Conservation (phyloP, 306 rosid genomes). For the Elaeagnus macrophylla region DNA sequence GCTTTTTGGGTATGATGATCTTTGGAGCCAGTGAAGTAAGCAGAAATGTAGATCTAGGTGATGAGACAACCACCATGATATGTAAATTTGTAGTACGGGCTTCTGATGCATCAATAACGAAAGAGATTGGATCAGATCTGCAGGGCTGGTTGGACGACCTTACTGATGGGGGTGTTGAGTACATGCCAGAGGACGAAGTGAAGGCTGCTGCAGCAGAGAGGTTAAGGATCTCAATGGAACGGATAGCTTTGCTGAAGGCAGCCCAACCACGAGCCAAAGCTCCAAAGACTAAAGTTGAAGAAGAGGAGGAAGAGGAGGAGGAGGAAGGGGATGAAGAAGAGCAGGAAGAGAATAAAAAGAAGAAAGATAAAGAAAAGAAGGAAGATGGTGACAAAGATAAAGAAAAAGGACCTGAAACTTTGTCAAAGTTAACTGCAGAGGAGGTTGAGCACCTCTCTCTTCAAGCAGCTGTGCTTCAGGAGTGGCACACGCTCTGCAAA, state of each 20-base stretch:
- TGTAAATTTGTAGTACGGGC: conserved; percentile 95
- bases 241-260: conserved; percentile 87
- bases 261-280: conserved; percentile 73
- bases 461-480: conserved; percentile 94
- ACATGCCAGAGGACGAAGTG: conserved; percentile 97
- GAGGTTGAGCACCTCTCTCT: conserved; percentile 98
- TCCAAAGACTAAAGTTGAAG: conserved; percentile 49
- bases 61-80: conserved; percentile 90
- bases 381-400: conserved; percentile 50
- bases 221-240: conserved; percentile 90
- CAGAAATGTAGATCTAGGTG: conserved; percentile 92
- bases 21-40: conserved; percentile 99
- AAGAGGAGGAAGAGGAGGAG: conserved; percentile 10
- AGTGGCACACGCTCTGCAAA: conserved; percentile 87
- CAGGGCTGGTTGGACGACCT: conserved; percentile 99
- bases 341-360: conserved; percentile 25
- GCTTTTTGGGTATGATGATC: conserved; percentile 91
- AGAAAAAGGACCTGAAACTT: conserved; percentile 80
- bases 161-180: conserved; percentile 96
- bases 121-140: conserved; percentile 84
- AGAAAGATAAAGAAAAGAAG: conserved; percentile 31
- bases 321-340: conserved; percentile 25
- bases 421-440: conserved; percentile 84
- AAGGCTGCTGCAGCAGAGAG: conserved; percentile 85
- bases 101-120: conserved; percentile 81